A percentile compares a stretch with the other conserved stretches of the same genome.
These are phyloP conservation scores for Wickerhamiella domercqiae DNA, from an alignment of 805 yeast genomes.

Conservation along the genomic window DNA sequence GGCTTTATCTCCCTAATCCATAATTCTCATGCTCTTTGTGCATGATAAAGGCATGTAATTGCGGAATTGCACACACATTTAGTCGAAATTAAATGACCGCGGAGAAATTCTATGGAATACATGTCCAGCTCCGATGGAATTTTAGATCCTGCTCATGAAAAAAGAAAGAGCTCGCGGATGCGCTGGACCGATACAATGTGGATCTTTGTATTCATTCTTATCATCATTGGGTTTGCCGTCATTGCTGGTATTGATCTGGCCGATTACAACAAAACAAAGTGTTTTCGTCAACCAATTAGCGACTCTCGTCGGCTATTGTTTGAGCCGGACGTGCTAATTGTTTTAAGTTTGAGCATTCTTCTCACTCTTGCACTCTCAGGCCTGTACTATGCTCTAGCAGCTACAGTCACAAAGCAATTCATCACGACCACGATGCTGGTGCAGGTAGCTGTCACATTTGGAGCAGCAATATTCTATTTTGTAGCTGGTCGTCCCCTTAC, in stretches of 20 bases:
- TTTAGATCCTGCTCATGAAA: not conserved
- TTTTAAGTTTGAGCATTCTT: slow-evolving; percentile 48
- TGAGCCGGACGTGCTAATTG: slow-evolving; percentile 57
- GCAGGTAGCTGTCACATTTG: slow-evolving; percentile 54
- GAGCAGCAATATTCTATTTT: slow-evolving; percentile 61
- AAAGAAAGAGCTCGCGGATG: not conserved
- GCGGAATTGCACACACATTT: too few species aligned
- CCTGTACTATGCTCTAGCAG: slow-evolving; percentile 43
- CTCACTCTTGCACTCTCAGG: slow-evolving; percentile 44
- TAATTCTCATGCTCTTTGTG: too few species aligned
- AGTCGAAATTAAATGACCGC: too few species aligned
- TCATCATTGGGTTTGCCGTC: slow-evolving; percentile 51
- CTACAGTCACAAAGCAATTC: slow-evolving; percentile 49
- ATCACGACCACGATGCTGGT: slow-evolving; percentile 53
- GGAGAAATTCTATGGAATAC: too few species aligned
- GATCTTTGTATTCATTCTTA: slow-evolving; percentile 21
- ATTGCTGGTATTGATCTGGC: slow-evolving; percentile 54
- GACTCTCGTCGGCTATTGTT: slow-evolving; percentile 31
- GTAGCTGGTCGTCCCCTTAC: slow-evolving; percentile 60
- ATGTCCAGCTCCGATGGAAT: too few species aligned
- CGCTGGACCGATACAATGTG: slow-evolving; percentile 15
- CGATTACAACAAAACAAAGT: slow-evolving; percentile 42
- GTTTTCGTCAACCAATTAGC: slow-evolving; percentile 46
- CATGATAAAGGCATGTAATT: too few species aligned
- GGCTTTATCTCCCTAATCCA: too few species aligned